phyloP scores from a whole-genome alignment of 108 stramenopile species.

The Chaetoceros muelleri region DNA sequence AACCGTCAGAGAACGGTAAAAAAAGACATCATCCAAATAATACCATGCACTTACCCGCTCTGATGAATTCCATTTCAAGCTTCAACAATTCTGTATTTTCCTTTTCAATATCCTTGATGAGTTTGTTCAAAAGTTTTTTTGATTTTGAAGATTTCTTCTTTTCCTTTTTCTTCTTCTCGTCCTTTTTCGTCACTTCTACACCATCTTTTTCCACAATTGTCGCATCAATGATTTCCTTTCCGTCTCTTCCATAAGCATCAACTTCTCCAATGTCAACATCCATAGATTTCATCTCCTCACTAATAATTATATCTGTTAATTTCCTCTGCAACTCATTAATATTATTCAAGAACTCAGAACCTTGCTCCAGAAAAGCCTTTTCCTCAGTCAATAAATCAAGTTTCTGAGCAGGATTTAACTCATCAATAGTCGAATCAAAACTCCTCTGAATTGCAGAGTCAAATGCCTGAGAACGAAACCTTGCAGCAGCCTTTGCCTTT shows the following conservation, averaged over 20 bases:
- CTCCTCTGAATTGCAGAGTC: slow-evolving; percentile 37
- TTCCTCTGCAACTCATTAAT: slow-evolving; percentile 29
- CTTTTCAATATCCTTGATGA: slow-evolving; percentile 19
- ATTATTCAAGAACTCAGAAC: slow-evolving; percentile 22
- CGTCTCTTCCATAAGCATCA: slow-evolving; percentile 1
- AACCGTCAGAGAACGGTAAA: no score
- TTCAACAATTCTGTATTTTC: slow-evolving; percentile 39
- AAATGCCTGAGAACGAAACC: slow-evolving; percentile 46
- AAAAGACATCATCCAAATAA: no score
- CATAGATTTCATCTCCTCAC: slow-evolving; percentile 51
- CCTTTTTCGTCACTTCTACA: slow-evolving; percentile 3
- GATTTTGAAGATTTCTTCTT: slow-evolving; percentile 10
- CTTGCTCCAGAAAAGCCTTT: slow-evolving; percentile 44
- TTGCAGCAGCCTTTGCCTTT: slow-evolving; percentile 52
- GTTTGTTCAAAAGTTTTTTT: slow-evolving; percentile 18
- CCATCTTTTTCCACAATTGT: slow-evolving; percentile 10
- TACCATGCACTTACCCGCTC: slow-evolving; percentile 2
- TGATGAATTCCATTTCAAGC: slow-evolving; percentile 55
- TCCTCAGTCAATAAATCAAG: slow-evolving; percentile 40
- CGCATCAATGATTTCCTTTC: slow-evolving; percentile 11
- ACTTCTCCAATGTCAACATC: slow-evolving; percentile 27
- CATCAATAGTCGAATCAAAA: slow-evolving; percentile 8
- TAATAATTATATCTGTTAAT: slow-evolving; percentile 38
- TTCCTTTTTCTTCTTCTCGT: slow-evolving; percentile 1
- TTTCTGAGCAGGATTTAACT: slow-evolving; percentile 24